phyloP scores from a whole-genome alignment of 805 yeast species.

The Saccharomycopsis vini region DNA sequence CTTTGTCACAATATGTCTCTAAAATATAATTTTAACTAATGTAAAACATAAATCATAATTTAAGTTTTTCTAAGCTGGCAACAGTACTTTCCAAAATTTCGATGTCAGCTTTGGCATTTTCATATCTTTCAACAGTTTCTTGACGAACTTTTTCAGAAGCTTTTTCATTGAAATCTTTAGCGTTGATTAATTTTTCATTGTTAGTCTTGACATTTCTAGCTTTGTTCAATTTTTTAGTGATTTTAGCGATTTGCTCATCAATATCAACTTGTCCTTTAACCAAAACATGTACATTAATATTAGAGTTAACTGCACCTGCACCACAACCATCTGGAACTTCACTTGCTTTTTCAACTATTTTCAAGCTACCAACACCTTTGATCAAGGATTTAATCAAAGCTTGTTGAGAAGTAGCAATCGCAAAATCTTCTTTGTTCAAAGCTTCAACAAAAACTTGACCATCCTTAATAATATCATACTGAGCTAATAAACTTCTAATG shows the following conservation, averaged over 20 bases:
- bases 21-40: too few relatives aligned
- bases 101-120: slow-evolving; percentile 72
- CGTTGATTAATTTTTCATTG: slow-evolving; percentile 34
- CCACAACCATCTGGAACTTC: slow-evolving; percentile 86
- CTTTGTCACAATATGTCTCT: too few relatives aligned
- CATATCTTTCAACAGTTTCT: slow-evolving; percentile 57
- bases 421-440: slow-evolving; percentile 35
- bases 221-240: slow-evolving; percentile 63
- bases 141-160: slow-evolving; percentile 78
- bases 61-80: slow-evolving; percentile 71
- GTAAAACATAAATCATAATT: slow-evolving; percentile 38
- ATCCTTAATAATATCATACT: slow-evolving; percentile 79
- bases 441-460: slow-evolving; percentile 81
- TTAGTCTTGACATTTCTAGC: slow-evolving; percentile 27
- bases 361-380: slow-evolving; percentile 75
- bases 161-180: slow-evolving; percentile 76
- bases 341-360: slow-evolving; percentile 48
- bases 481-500: slow-evolving; percentile 86
- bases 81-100: slow-evolving; percentile 85
- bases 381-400: slow-evolving; percentile 86
- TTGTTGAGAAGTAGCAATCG: slow-evolving; percentile 59
- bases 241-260: slow-evolving; percentile 84
- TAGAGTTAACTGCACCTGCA: slow-evolving; percentile 69
- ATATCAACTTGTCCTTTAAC: slow-evolving; percentile 93
- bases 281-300: slow-evolving; percentile 76